These are phyloP conservation scores for Hyphochytrium catenoides DNA, from an alignment of 352 stramenopile species.

Conservation along the genomic window DNA sequence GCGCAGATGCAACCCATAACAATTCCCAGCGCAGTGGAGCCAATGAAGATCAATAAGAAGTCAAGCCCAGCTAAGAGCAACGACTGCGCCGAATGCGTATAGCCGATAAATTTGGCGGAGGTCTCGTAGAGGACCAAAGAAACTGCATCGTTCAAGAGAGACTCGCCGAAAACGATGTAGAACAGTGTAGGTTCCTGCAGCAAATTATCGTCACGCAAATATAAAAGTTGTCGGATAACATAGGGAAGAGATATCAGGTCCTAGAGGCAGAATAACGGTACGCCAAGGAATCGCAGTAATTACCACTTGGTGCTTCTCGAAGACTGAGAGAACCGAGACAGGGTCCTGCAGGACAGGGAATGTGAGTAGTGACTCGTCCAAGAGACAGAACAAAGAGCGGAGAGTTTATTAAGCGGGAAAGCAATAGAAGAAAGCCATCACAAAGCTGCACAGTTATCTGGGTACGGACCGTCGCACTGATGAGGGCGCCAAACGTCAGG, in stretches of 20 bases:
- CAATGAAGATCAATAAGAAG: constrained; percentile 64
- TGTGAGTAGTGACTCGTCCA: neutral
- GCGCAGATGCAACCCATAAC: constrained; percentile 50
- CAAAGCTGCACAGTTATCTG: too few species aligned
- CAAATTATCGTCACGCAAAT: neutral
- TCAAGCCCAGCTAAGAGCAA: constrained; percentile 55
- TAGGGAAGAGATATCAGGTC: too few species aligned
- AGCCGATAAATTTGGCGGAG: constrained; percentile 70
- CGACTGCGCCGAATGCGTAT: constrained; percentile 43
- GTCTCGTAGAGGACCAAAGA: constrained; percentile 77
- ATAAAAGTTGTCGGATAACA: constrained; percentile 4
- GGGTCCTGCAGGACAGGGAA: constrained; percentile 30
- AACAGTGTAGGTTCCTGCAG: constrained; percentile 71
- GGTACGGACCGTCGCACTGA: constrained; percentile 68
- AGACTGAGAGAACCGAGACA: constrained; percentile 70
- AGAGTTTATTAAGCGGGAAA: too few species aligned
- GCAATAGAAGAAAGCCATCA: too few species aligned
- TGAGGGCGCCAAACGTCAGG: constrained; percentile 69
- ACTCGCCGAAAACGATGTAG: constrained; percentile 85
- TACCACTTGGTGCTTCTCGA: constrained; percentile 57
- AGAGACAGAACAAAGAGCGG: too few species aligned
- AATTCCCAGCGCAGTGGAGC: constrained; percentile 61
- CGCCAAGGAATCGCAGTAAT: too few species aligned
- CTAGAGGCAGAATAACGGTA: too few species aligned
- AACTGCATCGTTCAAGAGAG: constrained; percentile 78